Evolutionary conservation across 2,329 filamentous ascomycete species (phyloP).

Genomic region (Balansia obtecta): DNA sequence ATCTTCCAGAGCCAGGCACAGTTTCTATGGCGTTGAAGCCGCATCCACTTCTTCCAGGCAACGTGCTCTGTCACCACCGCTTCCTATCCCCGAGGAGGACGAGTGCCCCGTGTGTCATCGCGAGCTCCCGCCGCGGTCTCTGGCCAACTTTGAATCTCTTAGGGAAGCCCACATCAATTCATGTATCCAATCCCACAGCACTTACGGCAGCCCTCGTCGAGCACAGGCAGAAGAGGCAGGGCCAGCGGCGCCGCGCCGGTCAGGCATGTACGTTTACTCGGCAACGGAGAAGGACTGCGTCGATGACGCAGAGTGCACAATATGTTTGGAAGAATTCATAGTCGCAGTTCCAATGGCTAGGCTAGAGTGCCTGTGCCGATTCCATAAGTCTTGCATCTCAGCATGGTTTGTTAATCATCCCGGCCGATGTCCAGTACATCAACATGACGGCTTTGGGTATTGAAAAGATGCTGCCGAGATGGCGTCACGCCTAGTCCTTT

Average conservation of each 20-base stretch:
- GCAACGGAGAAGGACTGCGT: constrained; percentile 58
- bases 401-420: constrained; percentile 52
- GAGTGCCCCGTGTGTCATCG: constrained; percentile 67
- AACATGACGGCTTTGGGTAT: constrained; percentile 48
- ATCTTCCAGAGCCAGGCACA: constrained; percentile 17
- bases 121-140: constrained; percentile 48
- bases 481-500: not conserved
- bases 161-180: constrained; percentile 45
- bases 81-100: constrained; percentile 56
- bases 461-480: constrained; percentile 8
- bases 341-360: constrained; percentile 51
- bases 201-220: constrained; percentile 27
- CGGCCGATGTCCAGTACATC: constrained; percentile 52
- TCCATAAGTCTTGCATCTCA: constrained; percentile 47
- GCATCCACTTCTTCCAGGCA: constrained; percentile 24
- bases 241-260: constrained; percentile 28
- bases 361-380: constrained; percentile 53
- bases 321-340: constrained; percentile 54
- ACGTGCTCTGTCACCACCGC: constrained; percentile 29
- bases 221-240: constrained; percentile 14
- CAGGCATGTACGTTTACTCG: constrained; percentile 50
- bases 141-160: constrained; percentile 40
- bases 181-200: constrained; percentile 45
- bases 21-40: constrained; percentile 13
- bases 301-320: constrained; percentile 55